These are phyloP conservation scores for Aspergillus ellipticus DNA, from an alignment of 495 filamentous ascomycete species.

Conservation along the genomic window DNA sequence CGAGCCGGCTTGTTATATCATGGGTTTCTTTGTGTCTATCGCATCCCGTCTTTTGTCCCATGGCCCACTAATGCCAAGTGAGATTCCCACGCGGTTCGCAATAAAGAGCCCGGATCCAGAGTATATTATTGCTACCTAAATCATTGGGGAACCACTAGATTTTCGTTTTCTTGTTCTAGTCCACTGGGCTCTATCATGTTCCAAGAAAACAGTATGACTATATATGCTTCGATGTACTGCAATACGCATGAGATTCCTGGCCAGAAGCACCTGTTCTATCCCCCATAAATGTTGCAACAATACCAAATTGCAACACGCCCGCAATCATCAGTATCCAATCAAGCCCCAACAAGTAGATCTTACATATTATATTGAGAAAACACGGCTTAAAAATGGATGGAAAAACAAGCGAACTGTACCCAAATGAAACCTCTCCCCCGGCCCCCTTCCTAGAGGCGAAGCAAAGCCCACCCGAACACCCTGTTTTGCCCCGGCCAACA, in stretches of 20 bases:
- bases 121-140: background rate
- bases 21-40: too few species aligned
- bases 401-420: constrained; percentile 6
- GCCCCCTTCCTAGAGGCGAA: constrained; percentile 9
- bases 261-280: background rate
- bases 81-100: too few species aligned
- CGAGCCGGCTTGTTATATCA: too few species aligned
- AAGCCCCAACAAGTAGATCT: constrained; percentile 7
- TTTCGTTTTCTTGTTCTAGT: background rate
- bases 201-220: background rate
- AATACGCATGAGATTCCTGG: background rate
- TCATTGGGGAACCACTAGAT: background rate
- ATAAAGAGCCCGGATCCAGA: too few species aligned
- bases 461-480: constrained; percentile 25
- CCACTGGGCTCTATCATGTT: background rate
- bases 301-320: background rate
- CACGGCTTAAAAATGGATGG: constrained; percentile 2
- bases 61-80: too few species aligned
- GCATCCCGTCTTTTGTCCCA: too few species aligned
- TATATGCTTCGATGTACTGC: background rate
- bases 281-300: background rate
- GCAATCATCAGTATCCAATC: background rate
- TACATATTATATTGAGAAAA: constrained; percentile 19
- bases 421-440: constrained; percentile 6
- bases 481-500: constrained; percentile 13